These are phyloP conservation scores for Pleurotus pulmonarius DNA, from an alignment of 768 basidiomycete species.

Conservation along the genomic window DNA sequence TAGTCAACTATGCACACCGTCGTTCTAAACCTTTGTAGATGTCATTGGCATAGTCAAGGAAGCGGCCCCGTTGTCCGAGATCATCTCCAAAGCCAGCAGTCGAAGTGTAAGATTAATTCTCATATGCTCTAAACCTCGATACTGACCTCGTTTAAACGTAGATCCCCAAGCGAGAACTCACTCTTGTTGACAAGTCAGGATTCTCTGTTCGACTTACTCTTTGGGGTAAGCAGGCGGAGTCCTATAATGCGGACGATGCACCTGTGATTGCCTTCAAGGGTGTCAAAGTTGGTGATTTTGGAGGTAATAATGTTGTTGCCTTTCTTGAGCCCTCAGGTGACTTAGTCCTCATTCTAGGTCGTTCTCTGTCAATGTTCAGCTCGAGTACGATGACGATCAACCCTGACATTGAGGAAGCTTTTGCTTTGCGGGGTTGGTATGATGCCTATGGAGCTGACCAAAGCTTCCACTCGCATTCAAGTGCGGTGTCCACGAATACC, in stretches of 20 bases:
- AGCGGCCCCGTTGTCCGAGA: conserved; percentile 58
- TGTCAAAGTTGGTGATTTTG: conserved; percentile 90
- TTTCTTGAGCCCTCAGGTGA: background rate
- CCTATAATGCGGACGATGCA: conserved; percentile 51
- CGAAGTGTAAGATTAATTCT: conserved; percentile 45
- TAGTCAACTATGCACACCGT: background rate
- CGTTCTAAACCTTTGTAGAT: conserved; percentile 37
- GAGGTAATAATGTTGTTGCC: conserved; percentile 41
- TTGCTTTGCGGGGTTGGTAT: conserved; percentile 88
- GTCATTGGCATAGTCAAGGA: conserved; percentile 87
- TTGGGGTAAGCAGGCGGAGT: conserved; percentile 95
- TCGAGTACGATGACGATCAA: conserved; percentile 80
- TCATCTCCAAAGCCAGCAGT: conserved; percentile 72
- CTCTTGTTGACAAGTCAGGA: conserved; percentile 79
- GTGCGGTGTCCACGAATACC: conserved; percentile 27
- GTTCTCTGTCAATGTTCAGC: conserved; percentile 80
- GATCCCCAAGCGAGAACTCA: conserved; percentile 88
- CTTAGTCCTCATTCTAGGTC: conserved; percentile 42
- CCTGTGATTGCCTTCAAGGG: conserved; percentile 92
- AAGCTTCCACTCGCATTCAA: conserved; percentile 72
- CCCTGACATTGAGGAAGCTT: conserved; percentile 90
- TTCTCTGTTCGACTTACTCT: conserved; percentile 82
- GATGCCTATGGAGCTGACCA: conserved; percentile 62
- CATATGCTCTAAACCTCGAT: conserved; percentile 5
- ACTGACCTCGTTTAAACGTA: conserved; percentile 22